Conservation (phyloP, 331 rosid genomes). For the Arachis monticola region DNA sequence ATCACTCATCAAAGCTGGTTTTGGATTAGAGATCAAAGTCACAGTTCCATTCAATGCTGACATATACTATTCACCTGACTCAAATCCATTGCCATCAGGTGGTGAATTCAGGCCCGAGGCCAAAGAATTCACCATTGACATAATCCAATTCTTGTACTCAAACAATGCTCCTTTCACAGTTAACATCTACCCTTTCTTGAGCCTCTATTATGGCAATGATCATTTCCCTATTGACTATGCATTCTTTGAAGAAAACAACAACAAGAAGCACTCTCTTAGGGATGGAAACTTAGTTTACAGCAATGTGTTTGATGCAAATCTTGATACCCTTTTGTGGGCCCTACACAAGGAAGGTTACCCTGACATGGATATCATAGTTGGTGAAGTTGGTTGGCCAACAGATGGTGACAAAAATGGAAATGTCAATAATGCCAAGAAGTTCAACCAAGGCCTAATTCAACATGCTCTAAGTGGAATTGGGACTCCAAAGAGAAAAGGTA, state of each 20-base stretch:
- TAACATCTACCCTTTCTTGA: constrained; percentile 1
- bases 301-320: constrained; percentile 8
- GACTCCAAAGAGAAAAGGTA: neutral
- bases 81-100: neutral
- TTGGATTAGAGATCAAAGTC: neutral
- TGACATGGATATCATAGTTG: neutral
- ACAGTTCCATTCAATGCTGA: constrained; percentile 3
- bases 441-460: neutral
- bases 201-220: neutral
- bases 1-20: neutral
- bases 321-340: neutral
- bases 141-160: neutral
- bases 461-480: neutral
- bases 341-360: neutral
- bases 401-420: neutral
- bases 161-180: neutral
- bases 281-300: neutral
- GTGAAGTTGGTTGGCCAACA: constrained; percentile 2
- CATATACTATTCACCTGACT: constrained; percentile 8
- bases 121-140: neutral
- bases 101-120: neutral
- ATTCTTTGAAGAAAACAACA: neutral
- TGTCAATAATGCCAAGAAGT: neutral
- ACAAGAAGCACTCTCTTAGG: neutral
- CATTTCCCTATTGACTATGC: constrained; percentile 1